Evolutionary conservation across 768 basidiomycete species (phyloP).

Genomic region (Hypholoma sublateritium): DNA sequence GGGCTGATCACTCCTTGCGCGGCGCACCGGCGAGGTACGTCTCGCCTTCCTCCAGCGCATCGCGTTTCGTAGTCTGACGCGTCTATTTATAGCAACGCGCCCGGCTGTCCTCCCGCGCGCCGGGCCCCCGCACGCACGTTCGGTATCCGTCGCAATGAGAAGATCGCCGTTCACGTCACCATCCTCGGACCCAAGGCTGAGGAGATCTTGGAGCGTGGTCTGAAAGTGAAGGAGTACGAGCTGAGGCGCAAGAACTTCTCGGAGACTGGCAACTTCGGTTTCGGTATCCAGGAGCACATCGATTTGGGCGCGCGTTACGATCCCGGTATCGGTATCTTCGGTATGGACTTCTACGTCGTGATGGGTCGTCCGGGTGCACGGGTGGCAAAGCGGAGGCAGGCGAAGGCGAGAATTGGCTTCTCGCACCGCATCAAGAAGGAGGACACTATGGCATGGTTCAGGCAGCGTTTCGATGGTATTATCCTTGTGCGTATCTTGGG

Average conservation of each 20-base stretch:
- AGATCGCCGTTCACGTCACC: constrained; percentile 98
- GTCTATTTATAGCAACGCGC: too few species aligned
- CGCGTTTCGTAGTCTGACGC: too few species aligned
- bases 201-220: constrained; percentile 97
- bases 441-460: constrained; percentile 98
- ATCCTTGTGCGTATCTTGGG: constrained; percentile 60
- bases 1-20: too few species aligned
- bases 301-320: constrained; percentile 99
- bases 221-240: constrained; percentile 99
- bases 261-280: constrained; percentile 99
- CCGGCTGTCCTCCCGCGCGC: too few species aligned
- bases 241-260: constrained; percentile 96
- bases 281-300: constrained; percentile 99
- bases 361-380: constrained; percentile 96
- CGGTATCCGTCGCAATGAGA: constrained; percentile 99
- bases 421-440: constrained; percentile 92
- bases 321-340: constrained; percentile 98
- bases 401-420: constrained; percentile 84
- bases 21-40: too few species aligned
- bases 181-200: constrained; percentile 99
- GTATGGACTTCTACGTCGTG: constrained; percentile 98
- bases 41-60: too few species aligned
- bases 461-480: constrained; percentile 98
- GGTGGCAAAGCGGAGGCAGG: constrained; percentile 88
- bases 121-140: constrained; percentile 98